Evolutionary conservation across 129 eudicot genomes (phyloP).

Genomic region (Ambrosia artemisiifolia): DNA sequence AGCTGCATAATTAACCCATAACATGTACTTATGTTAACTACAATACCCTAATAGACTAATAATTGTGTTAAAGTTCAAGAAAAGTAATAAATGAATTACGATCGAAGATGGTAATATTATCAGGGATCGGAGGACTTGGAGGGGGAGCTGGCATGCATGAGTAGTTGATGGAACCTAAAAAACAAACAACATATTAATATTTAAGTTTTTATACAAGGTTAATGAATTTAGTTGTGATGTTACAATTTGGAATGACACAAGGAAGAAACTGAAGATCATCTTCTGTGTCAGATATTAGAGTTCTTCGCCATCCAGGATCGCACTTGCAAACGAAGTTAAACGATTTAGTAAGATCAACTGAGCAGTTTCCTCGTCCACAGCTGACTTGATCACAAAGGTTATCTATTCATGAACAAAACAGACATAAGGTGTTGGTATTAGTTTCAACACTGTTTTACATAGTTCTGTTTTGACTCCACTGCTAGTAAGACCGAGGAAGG

Average conservation of each 20-base stretch:
- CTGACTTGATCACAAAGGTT: conserved; percentile 49
- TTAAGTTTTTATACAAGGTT: neutral
- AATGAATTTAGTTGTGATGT: neutral
- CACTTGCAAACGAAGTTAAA: conserved; percentile 59
- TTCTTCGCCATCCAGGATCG: conserved; percentile 60
- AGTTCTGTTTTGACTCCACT: neutral
- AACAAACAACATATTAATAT: neutral
- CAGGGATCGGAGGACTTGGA: conserved; percentile 57
- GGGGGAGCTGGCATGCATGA: conserved; percentile 84
- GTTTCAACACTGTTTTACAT: neutral
- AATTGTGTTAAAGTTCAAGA: neutral
- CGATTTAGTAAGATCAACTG: conserved; percentile 33
- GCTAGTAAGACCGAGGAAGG: neutral
- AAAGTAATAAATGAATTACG: conserved; percentile 35
- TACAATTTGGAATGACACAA: conserved; percentile 72
- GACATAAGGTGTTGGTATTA: neutral
- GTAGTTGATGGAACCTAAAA: conserved; percentile 64
- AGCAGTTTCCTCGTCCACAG: conserved; percentile 79
- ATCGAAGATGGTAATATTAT: conserved; percentile 54
- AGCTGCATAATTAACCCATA: conserved; percentile 39
- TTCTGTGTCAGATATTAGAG: conserved; percentile 48
- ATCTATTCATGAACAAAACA: conserved; percentile 20
- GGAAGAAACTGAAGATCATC: conserved; percentile 58
- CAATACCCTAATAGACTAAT: neutral
- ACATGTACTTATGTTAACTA: neutral